Percentiles rank a stretch among this genome's conserved stretches.
These are phyloP conservation scores for Nannochloris sp. DNA, from an alignment of 139 green algal species.

Conservation along the genomic window DNA sequence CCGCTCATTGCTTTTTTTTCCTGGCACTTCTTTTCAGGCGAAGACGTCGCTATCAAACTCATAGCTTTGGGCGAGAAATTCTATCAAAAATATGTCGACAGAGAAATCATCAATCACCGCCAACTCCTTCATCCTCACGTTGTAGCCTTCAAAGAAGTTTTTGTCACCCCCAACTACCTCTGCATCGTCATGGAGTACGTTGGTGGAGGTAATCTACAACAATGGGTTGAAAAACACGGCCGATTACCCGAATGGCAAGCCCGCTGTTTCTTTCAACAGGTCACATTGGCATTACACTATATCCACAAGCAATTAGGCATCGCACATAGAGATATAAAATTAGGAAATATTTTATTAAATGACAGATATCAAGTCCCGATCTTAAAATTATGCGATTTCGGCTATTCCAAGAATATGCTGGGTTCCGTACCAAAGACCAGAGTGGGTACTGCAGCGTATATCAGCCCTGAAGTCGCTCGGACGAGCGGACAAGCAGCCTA, in stretches of 20 bases:
- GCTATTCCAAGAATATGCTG: slow-evolving; percentile 46
- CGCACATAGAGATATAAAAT: slow-evolving; percentile 57
- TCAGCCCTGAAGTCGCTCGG: slow-evolving; percentile 28
- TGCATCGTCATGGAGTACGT: slow-evolving; percentile 64
- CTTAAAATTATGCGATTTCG: slow-evolving; percentile 65
- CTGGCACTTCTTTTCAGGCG: slow-evolving; percentile 4
- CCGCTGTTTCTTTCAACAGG: slow-evolving; percentile 64
- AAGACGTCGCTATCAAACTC: slow-evolving; percentile 51
- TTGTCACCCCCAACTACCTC: slow-evolving; percentile 43
- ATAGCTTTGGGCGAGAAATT: slow-evolving; percentile 30
- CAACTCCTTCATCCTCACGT: slow-evolving; percentile 53
- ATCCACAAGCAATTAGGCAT: slow-evolving; percentile 45
- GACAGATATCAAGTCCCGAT: slow-evolving; percentile 36
- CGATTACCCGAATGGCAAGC: slow-evolving; percentile 35
- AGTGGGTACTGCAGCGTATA: slow-evolving; percentile 40
- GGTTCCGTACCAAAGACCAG: slow-evolving; percentile 42
- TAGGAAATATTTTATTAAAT: slow-evolving; percentile 58
- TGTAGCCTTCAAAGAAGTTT: slow-evolving; percentile 42
- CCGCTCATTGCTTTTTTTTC: background rate
- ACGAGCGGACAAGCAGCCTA: slow-evolving; percentile 15
- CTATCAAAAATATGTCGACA: slow-evolving; percentile 42
- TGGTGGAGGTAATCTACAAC: slow-evolving; percentile 53
- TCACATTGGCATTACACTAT: slow-evolving; percentile 50
- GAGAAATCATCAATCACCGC: slow-evolving; percentile 56
- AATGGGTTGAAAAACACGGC: slow-evolving; percentile 16